Conservation (phyloP, 441 rosid genomes). For the Gossypium schwendimanii region DNA sequence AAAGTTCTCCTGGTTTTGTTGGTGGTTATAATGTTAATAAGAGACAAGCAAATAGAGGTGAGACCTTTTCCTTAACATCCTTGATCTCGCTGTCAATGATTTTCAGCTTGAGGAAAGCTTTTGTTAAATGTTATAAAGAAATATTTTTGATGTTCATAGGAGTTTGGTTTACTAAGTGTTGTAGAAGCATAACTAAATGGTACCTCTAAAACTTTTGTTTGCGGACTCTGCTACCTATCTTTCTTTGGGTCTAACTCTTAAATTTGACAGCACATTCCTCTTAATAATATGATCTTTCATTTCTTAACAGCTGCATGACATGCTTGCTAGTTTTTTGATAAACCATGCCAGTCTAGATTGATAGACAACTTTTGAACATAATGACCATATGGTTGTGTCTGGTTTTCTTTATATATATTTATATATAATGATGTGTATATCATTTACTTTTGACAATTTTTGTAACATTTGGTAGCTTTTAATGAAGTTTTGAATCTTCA, state of each 20-base stretch:
- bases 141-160: not conserved
- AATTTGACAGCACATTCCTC: not conserved
- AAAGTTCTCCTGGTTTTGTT: slow-evolving; percentile 75
- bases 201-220: not conserved
- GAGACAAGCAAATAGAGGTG: slow-evolving; percentile 92
- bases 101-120: not conserved
- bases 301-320: not conserved
- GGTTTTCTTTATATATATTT: not conserved
- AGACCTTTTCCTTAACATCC: slow-evolving; percentile 13
- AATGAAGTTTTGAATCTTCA: not conserved
- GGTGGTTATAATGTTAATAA: slow-evolving; percentile 81
- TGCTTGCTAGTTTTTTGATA: not conserved
- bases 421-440: not conserved
- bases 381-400: not conserved
- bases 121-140: not conserved
- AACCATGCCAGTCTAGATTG: slow-evolving; percentile 1
- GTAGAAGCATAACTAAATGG: not conserved
- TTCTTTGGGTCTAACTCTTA: not conserved
- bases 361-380: not conserved
- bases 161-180: not conserved
- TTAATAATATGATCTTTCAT: not conserved
- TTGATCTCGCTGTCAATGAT: not conserved
- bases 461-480: not conserved
- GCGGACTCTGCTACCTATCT: not conserved
- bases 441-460: not conserved